Percentiles rank a stretch among this genome's conserved stretches.
phyloP scores from a whole-genome alignment of 768 basidiomycete genomes.

The Agrocybe pediades region DNA sequence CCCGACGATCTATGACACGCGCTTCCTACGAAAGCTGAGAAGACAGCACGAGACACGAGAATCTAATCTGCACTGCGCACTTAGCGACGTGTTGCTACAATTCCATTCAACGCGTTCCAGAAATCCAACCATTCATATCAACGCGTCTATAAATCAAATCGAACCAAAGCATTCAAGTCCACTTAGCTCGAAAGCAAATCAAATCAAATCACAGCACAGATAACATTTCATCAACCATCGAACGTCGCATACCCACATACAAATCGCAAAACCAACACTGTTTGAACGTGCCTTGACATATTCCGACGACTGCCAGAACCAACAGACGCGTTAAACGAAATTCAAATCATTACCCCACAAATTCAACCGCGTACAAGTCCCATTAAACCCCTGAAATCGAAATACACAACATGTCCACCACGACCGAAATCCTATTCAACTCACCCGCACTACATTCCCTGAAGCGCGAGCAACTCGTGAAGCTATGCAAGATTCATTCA shows the following conservation, averaged over 20 bases:
- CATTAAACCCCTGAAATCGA: neutral
- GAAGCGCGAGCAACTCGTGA: constrained; percentile 82
- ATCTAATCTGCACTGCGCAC: neutral
- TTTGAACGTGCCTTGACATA: neutral
- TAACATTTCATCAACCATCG: neutral
- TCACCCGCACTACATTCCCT: constrained; percentile 83
- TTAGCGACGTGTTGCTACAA: neutral
- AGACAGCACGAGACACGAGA: neutral
- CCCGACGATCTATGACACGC: neutral
- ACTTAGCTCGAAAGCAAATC: neutral
- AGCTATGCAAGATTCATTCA: constrained; percentile 81
- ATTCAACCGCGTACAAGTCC: no score
- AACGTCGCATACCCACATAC: neutral
- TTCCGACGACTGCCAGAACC: neutral
- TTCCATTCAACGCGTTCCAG: neutral
- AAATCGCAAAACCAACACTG: neutral
- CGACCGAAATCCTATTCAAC: constrained; percentile 81
- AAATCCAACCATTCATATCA: neutral
- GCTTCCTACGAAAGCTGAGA: neutral
- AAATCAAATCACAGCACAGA: neutral
- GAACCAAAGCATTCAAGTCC: neutral
- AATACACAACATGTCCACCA: constrained; percentile 54
- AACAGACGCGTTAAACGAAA: neutral
- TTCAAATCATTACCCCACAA: neutral
- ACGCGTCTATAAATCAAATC: neutral